Conservation (phyloP, 768 basidiomycete species). For the Tricholoma matsutake region DNA sequence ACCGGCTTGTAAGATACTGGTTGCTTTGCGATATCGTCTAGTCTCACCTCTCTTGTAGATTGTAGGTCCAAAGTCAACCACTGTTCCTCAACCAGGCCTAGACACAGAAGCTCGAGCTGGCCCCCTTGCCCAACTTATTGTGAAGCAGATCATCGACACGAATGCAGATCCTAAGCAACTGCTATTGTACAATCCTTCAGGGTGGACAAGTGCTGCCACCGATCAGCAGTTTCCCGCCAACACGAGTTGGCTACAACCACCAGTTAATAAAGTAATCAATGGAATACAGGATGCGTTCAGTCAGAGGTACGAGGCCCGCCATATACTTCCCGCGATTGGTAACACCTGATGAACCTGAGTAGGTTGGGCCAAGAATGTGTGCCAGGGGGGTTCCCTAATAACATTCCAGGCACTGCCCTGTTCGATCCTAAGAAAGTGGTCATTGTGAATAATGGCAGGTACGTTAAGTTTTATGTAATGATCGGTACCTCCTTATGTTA, state of each 20-base stretch:
- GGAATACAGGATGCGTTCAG: constrained; percentile 49
- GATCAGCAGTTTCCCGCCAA: constrained; percentile 37
- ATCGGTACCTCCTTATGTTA: neutral
- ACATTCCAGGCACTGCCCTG: constrained; percentile 40
- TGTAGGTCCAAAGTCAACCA: constrained; percentile 47
- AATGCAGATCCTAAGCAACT: constrained; percentile 40
- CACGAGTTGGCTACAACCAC: constrained; percentile 47
- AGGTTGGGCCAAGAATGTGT: constrained; percentile 48
- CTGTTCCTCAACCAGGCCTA: constrained; percentile 53
- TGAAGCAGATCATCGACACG: constrained; percentile 38
- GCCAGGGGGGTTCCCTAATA: constrained; percentile 29
- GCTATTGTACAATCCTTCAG: constrained; percentile 46
- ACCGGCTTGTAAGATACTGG: constrained; percentile 35
- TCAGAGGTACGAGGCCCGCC: constrained; percentile 32
- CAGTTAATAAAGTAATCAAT: constrained; percentile 42
- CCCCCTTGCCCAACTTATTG: constrained; percentile 48
- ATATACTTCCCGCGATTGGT: neutral
- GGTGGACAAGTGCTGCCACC: constrained; percentile 48
- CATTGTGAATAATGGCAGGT: constrained; percentile 58
- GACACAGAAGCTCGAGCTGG: constrained; percentile 48
- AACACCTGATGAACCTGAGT: neutral
- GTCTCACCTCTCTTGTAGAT: constrained; percentile 31
- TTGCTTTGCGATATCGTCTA: neutral
- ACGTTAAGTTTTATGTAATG: constrained; percentile 2
- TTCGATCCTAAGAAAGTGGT: constrained; percentile 48